These are phyloP conservation scores for Rhodotorula sp. DNA, from an alignment of 1,284 basidiomycete species.

Conservation along the genomic window DNA sequence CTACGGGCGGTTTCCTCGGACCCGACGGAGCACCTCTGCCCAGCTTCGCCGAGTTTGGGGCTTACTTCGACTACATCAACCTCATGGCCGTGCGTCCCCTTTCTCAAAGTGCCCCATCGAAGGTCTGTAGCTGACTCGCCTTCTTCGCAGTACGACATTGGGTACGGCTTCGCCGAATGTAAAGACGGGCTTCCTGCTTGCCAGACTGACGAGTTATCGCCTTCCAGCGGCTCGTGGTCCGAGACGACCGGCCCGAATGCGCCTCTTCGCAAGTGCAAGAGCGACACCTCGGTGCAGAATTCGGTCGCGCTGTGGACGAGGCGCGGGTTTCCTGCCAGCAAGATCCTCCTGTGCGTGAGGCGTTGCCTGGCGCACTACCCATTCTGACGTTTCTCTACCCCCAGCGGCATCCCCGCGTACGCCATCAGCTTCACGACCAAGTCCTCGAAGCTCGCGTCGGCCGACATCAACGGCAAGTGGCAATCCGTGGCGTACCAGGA, in stretches of 20 bases:
- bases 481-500: constrained; percentile 25
- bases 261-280: constrained; percentile 32
- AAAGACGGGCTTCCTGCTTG: too few species aligned
- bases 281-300: constrained; percentile 16
- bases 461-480: constrained; percentile 13
- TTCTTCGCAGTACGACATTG: constrained; percentile 3
- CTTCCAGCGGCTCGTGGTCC: constrained; percentile 29
- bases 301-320: constrained; percentile 29
- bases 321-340: constrained; percentile 27
- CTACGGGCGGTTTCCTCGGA: constrained; percentile 68
- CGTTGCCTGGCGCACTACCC: too few species aligned
- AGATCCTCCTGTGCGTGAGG: constrained; percentile 15
- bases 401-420: constrained; percentile 38
- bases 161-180: background rate
- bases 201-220: background rate
- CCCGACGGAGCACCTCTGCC: constrained; percentile 53
- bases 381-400: background rate
- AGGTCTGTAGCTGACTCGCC: background rate
- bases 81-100: constrained; percentile 27
- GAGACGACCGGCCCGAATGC: constrained; percentile 30
- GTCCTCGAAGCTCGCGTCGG: constrained; percentile 18
- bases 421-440: constrained; percentile 35
- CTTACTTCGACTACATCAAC: constrained; percentile 35
- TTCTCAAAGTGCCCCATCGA: background rate
- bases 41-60: constrained; percentile 10